Evolutionary conservation across 2,329 filamentous ascomycete species (phyloP).

Genomic region (Hypoxylon sp.): DNA sequence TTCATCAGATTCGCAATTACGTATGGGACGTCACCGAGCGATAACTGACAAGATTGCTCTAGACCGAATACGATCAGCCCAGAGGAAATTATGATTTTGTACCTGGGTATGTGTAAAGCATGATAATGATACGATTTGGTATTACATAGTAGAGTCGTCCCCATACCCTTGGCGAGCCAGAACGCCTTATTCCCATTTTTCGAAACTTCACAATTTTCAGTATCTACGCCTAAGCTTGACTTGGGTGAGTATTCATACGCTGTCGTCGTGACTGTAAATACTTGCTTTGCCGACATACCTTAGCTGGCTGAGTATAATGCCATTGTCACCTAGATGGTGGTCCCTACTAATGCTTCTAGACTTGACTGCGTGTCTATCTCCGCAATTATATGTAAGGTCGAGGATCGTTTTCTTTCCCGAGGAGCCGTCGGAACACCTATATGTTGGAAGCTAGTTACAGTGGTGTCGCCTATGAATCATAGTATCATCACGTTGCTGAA

Average conservation of each 20-base stretch:
- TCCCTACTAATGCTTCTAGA: not conserved
- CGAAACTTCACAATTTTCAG: not conserved
- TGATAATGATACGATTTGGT: constrained; percentile 40
- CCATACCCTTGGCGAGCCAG: constrained; percentile 27
- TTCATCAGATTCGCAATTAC: constrained; percentile 21
- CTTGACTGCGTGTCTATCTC: not conserved
- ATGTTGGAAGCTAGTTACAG: not conserved
- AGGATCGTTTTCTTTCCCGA: not conserved
- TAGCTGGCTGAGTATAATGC: too few relatives aligned
- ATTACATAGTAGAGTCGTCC: constrained; percentile 35
- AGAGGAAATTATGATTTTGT: not conserved
- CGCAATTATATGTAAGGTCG: not conserved
- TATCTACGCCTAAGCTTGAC: not conserved
- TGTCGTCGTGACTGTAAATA: not conserved
- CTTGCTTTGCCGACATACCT: not conserved
- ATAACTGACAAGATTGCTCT: constrained; percentile 1
- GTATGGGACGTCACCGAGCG: constrained; percentile 11
- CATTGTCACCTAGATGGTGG: not conserved
- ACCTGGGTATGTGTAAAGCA: constrained; percentile 13
- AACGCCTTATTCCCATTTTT: constrained; percentile 13
- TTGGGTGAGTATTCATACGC: not conserved
- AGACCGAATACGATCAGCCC: constrained; percentile 20
- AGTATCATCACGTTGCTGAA: not conserved
- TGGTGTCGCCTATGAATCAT: not conserved
- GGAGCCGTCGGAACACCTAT: not conserved